These are phyloP conservation scores for Bacidia gigantensis DNA, from an alignment of 495 filamentous ascomycete species.

Conservation along the genomic window DNA sequence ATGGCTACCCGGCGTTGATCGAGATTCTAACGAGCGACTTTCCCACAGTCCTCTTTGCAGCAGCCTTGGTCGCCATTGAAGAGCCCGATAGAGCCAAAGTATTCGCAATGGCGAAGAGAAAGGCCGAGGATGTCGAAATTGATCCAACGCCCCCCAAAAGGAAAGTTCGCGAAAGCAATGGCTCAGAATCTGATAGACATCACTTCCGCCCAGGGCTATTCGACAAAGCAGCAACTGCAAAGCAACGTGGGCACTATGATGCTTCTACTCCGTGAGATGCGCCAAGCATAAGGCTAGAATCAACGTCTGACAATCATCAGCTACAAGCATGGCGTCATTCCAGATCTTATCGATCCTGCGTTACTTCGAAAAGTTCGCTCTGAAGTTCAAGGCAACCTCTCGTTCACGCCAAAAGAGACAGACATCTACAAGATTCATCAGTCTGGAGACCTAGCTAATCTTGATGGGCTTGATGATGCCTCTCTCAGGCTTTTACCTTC, in stretches of 20 bases:
- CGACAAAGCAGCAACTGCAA: slow-evolving; percentile 46
- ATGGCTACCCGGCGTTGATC: not conserved
- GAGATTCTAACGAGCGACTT: not conserved
- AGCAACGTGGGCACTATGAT: slow-evolving; percentile 58
- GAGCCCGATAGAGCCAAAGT: too few species aligned
- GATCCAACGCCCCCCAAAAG: slow-evolving; percentile 1
- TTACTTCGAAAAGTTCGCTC: slow-evolving; percentile 76
- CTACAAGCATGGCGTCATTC: slow-evolving; percentile 88
- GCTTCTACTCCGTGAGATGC: slow-evolving; percentile 50
- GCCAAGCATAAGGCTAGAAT: not conserved
- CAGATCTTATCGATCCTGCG: slow-evolving; percentile 55
- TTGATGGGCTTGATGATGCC: slow-evolving; percentile 78
- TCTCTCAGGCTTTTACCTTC: slow-evolving; percentile 73
- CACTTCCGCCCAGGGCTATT: slow-evolving; percentile 69
- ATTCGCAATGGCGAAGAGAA: slow-evolving; percentile 15
- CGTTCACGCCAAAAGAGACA: slow-evolving; percentile 96
- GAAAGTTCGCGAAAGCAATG: slow-evolving; percentile 13
- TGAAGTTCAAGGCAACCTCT: slow-evolving; percentile 78
- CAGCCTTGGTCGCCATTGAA: not conserved
- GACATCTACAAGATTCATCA: slow-evolving; percentile 99
- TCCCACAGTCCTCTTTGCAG: not conserved
- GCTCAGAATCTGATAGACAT: slow-evolving; percentile 9
- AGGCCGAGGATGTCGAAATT: slow-evolving; percentile 2
- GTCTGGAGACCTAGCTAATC: slow-evolving; percentile 91
- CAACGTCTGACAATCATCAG: slow-evolving; percentile 21